Evolutionary conservation across 345 rosid genomes (phyloP).

Genomic region (Populus davidiana): DNA sequence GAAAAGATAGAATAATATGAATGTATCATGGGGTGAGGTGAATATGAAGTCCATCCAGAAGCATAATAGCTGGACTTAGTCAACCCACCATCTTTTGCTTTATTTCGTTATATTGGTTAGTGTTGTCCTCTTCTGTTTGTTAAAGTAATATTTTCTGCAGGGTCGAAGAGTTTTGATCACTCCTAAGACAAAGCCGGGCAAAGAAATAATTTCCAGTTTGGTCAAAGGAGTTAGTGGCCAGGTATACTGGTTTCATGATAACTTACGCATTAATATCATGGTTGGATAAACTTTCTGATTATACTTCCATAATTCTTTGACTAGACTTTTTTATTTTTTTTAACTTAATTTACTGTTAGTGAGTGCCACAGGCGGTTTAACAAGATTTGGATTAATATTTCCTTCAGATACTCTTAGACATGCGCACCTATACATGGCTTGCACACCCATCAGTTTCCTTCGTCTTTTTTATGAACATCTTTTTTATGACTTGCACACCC

Average conservation of each 20-base stretch:
- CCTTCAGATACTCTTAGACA: background rate
- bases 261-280: no score
- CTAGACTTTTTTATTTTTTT: background rate
- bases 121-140: no score
- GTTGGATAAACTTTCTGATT: background rate
- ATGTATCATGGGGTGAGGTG: no score
- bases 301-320: background rate
- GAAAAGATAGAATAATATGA: no score
- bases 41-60: no score
- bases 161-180: slow-evolving; percentile 58
- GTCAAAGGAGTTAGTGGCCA: slow-evolving; percentile 60
- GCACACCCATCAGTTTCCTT: background rate
- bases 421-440: background rate
- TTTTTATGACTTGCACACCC: no score
- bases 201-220: slow-evolving; percentile 51
- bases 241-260: slow-evolving; percentile 31
- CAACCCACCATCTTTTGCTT: no score
- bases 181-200: slow-evolving; percentile 48
- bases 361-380: background rate
- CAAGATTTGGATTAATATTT: background rate
- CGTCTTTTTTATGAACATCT: background rate
- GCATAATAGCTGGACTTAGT: no score
- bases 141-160: slow-evolving; percentile 20
- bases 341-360: background rate
- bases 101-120: no score